These are phyloP conservation scores for Clonostachys sp. DNA, from an alignment of 2,329 filamentous ascomycete genomes.

Conservation along the genomic window DNA sequence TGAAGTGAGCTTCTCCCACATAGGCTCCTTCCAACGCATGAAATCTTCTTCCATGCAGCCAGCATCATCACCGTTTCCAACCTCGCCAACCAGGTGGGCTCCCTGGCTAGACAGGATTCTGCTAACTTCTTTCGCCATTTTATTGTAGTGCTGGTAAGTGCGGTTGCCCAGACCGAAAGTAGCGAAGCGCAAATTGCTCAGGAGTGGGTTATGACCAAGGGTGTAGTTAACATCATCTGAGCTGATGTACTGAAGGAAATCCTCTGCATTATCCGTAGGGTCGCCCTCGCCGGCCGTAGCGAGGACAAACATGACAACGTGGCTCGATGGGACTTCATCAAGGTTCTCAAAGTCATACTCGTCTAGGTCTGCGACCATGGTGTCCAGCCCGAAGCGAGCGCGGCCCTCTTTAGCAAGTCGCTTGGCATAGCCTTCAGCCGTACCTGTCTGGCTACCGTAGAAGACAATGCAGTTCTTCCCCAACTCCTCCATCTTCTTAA, in stretches of 20 bases:
- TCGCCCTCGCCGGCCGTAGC: constrained; percentile 28
- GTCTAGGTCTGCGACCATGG: constrained; percentile 63
- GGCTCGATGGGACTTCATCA: constrained; percentile 11
- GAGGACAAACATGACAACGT: constrained; percentile 21
- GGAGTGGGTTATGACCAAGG: neutral
- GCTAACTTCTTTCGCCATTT: constrained; percentile 15
- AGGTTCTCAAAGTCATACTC: constrained; percentile 35
- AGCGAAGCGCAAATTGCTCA: constrained; percentile 14
- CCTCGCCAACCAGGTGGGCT: constrained; percentile 10
- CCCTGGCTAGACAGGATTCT: constrained; percentile 11
- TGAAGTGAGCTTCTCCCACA: constrained; percentile 10
- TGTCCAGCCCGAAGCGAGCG: constrained; percentile 80
- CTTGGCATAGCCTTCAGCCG: constrained; percentile 85
- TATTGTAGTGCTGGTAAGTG: constrained; percentile 26
- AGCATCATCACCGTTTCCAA: constrained; percentile 18
- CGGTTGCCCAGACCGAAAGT: constrained; percentile 26
- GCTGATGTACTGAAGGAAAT: constrained; percentile 14
- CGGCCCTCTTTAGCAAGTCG: constrained; percentile 83
- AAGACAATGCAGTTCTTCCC: constrained; percentile 69
- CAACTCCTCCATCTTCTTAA: neutral
- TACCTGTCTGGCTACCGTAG: constrained; percentile 89
- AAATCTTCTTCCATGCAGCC: constrained; percentile 23
- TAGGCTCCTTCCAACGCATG: constrained; percentile 19
- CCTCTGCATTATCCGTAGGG: constrained; percentile 22
- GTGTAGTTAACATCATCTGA: constrained; percentile 1